A percentile compares a stretch with the other conserved stretches of the same genome.
phyloP scores from a whole-genome alignment of 176 grass and related monocot genomes.

The Musa troglodytarum region DNA sequence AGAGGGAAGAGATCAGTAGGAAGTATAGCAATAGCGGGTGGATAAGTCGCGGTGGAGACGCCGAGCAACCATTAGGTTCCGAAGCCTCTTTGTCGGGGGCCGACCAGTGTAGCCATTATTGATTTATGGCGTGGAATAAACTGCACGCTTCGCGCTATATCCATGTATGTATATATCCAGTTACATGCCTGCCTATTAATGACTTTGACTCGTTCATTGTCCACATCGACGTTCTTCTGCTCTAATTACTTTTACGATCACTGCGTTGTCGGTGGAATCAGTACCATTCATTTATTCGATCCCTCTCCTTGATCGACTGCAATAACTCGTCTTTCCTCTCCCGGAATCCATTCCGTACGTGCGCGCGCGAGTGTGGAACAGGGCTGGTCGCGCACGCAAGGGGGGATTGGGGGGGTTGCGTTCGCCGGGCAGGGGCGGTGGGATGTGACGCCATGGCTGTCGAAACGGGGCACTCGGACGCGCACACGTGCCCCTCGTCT shows the following conservation, averaged over 20 bases:
- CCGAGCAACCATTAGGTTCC: background rate
- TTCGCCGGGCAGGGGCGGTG: background rate
- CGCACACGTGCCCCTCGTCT: background rate
- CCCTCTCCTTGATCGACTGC: no score
- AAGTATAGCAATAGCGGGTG: slow-evolving; percentile 8
- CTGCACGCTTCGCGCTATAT: no score
- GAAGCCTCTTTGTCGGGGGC: no score
- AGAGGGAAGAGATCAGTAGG: slow-evolving; percentile 5
- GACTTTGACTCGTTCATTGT: no score
- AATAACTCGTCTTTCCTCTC: background rate
- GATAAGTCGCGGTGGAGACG: slow-evolving; percentile 8
- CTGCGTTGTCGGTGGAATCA: background rate
- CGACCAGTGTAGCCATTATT: no score
- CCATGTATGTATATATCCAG: no score
- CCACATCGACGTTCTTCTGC: no score
- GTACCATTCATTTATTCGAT: background rate
- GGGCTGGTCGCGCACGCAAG: no score
- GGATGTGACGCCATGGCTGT: slow-evolving; percentile 28
- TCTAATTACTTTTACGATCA: no score
- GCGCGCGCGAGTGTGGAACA: background rate
- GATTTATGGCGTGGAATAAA: no score
- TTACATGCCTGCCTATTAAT: no score
- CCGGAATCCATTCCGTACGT: background rate
- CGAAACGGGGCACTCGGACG: slow-evolving; percentile 17
- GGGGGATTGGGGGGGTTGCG: no score